Percentiles rank a stretch among this genome's conserved stretches.
Conservation (phyloP, 345 rosid genomes). For the Dovyalis caffra region DNA sequence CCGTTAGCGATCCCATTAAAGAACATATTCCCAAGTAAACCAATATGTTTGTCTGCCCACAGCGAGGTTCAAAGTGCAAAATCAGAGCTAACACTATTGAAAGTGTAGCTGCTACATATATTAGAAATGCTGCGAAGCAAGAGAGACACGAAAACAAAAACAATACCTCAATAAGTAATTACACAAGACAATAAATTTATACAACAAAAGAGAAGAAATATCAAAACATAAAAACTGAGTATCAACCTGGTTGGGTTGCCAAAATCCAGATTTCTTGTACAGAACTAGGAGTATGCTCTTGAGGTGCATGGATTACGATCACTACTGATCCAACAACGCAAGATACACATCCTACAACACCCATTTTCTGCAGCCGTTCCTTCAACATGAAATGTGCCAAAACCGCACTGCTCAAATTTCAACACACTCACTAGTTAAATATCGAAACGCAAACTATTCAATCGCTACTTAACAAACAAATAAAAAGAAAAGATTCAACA, state of each 20-base stretch:
- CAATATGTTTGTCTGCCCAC: constrained; percentile 77
- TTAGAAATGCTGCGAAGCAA: constrained; percentile 63
- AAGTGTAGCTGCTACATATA: constrained; percentile 63
- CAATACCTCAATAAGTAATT: constrained; percentile 6
- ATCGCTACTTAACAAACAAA: not conserved
- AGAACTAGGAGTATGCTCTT: constrained; percentile 75
- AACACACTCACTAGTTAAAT: constrained; percentile 14
- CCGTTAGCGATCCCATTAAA: constrained; percentile 78
- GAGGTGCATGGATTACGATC: constrained; percentile 87
- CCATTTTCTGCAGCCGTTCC: constrained; percentile 72
- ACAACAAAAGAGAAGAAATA: constrained; percentile 8
- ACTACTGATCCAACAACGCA: constrained; percentile 88
- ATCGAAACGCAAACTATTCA: not conserved
- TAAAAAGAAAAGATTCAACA: not conserved
- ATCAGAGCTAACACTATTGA: constrained; percentile 70
- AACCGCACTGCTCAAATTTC: constrained; percentile 53
- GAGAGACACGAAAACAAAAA: constrained; percentile 5
- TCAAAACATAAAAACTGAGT: not conserved
- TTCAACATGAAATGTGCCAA: constrained; percentile 84
- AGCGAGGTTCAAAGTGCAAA: constrained; percentile 80
- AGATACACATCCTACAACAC: constrained; percentile 77
- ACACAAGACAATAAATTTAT: constrained; percentile 4
- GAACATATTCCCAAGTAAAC: constrained; percentile 91
- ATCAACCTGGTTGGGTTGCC: constrained; percentile 76
- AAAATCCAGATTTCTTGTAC: constrained; percentile 78